Evolutionary conservation across 2,329 filamentous ascomycete species (phyloP).

Genomic region (Colletotrichum filicis): DNA sequence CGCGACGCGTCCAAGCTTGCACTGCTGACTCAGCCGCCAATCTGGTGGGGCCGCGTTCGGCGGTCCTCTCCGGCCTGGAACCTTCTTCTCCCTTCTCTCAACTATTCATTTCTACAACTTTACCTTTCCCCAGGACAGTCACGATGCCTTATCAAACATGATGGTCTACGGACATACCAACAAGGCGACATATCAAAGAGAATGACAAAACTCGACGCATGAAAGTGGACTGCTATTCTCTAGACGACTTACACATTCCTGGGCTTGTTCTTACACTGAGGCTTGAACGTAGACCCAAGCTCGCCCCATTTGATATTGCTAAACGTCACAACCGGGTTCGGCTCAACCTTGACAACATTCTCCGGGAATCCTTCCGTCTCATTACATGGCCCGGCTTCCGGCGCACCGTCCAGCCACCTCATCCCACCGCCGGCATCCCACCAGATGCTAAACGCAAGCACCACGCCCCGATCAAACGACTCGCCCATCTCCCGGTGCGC

Average conservation of each 20-base stretch:
- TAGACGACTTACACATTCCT: slow-evolving; percentile 1
- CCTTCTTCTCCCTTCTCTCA: not conserved
- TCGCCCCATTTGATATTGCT: slow-evolving; percentile 71
- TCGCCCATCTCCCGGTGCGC: slow-evolving; percentile 57
- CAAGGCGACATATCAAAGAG: not conserved
- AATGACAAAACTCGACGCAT: not conserved
- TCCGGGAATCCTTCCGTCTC: slow-evolving; percentile 62
- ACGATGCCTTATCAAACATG: too few relatives aligned
- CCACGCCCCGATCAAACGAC: slow-evolving; percentile 59
- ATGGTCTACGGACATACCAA: not conserved
- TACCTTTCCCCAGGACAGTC: not conserved
- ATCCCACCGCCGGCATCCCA: slow-evolving; percentile 63
- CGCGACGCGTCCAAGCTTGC: slow-evolving; percentile 7
- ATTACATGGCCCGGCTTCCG: slow-evolving; percentile 62
- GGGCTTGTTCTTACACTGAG: slow-evolving; percentile 29
- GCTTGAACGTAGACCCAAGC: slow-evolving; percentile 62
- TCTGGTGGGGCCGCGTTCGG: not conserved
- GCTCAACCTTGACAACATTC: slow-evolving; percentile 57
- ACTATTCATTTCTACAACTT: not conserved
- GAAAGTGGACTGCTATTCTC: not conserved
- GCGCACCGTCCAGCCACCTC: slow-evolving; percentile 61
- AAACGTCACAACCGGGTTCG: slow-evolving; percentile 62
- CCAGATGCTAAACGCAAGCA: slow-evolving; percentile 62
- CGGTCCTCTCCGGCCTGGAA: not conserved
- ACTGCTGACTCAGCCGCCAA: slow-evolving; percentile 10